phyloP scores from a whole-genome alignment of 2,329 filamentous ascomycete species.

The Beauveria varroae region DNA sequence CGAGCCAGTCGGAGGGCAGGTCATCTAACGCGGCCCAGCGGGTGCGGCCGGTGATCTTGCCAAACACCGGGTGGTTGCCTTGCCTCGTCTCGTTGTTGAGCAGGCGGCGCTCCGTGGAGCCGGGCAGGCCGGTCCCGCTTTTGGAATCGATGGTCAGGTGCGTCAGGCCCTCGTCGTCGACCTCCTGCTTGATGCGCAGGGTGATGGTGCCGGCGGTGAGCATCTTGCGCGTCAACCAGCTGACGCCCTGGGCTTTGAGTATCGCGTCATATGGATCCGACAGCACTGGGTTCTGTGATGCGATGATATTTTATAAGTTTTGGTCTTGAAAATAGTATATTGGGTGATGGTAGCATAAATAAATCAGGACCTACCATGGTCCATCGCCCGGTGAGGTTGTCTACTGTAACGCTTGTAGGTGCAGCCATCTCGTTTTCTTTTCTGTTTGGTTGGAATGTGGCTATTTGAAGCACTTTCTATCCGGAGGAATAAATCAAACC shows the following conservation, averaged over 20 bases:
- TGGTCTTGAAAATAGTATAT: not conserved
- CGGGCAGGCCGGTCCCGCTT: conserved; percentile 3
- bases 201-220: conserved; percentile 11
- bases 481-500: too few relatives aligned
- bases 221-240: conserved; percentile 14
- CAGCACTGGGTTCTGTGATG: not conserved
- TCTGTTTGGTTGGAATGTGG: too few relatives aligned
- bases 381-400: not conserved
- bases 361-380: not conserved
- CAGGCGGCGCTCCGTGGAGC: conserved; percentile 7
- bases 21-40: conserved; percentile 9
- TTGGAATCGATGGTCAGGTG: conserved; percentile 12
- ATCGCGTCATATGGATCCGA: conserved; percentile 13
- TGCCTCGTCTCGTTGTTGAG: conserved; percentile 11
- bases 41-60: conserved; percentile 12
- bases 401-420: not conserved
- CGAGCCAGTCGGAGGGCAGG: conserved; percentile 11
- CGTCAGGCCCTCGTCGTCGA: conserved; percentile 10
- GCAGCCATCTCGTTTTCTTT: too few relatives aligned
- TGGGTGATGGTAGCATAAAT: too few relatives aligned
- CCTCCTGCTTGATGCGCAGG: conserved; percentile 10
- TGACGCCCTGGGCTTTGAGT: conserved; percentile 13
- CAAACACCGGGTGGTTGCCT: conserved; percentile 13
- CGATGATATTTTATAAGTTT: not conserved
- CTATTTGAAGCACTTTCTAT: too few relatives aligned